Evolutionary conservation across 148 eudicot genomes (phyloP), one percentile per base, ranked within the genome.

Genomic region (Rhododendron ferrugineum): DNA sequence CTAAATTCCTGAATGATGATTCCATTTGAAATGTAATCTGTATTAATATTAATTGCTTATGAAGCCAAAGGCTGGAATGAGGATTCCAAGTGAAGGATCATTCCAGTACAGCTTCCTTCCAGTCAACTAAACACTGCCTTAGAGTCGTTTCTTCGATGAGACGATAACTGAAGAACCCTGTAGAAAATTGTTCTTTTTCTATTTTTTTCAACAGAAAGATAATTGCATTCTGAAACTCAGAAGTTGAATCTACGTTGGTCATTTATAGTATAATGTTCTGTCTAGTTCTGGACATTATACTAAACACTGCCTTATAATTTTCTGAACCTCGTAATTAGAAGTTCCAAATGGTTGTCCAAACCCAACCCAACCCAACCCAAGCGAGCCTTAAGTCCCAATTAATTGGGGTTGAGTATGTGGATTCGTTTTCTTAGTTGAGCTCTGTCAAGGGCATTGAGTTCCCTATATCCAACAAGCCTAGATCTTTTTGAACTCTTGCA

Each of bases 291-390:
- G 49, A 46, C 49, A 46, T 46, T 46, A 46, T 9, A 46, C 49
- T 46, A 46, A 46, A 46, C 49, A 46, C 49, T 46, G 49, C 49
- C 49, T 9, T 46, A 46, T 46, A 46, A 7, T 49, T 11, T 58
- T 42, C 30, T 85, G 44, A 74, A 60, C 56, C 54, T 56, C n/a
- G 13, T 32, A 84, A 34, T 74, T 74, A 49, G 79, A 49, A 84
- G 68, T 50, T 36, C 20, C 32, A 84, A 34, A 62, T 83, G 44
- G 56, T 83, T 83, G 13, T 42, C 9, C 14, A 46, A 46, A 46
- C 49, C 54, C 16, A 50, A 50, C 54, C 54, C 16, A 50, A 50
- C 54, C 54, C 54, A 50, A 50, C 54, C 3, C 54, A 13, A 50
- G 15, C 16, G 54, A 50, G 14, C 54, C 15, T 11, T 20, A 1